phyloP scores from a whole-genome alignment of 2,329 filamentous ascomycete genomes.

The Neonectria coccinea region DNA sequence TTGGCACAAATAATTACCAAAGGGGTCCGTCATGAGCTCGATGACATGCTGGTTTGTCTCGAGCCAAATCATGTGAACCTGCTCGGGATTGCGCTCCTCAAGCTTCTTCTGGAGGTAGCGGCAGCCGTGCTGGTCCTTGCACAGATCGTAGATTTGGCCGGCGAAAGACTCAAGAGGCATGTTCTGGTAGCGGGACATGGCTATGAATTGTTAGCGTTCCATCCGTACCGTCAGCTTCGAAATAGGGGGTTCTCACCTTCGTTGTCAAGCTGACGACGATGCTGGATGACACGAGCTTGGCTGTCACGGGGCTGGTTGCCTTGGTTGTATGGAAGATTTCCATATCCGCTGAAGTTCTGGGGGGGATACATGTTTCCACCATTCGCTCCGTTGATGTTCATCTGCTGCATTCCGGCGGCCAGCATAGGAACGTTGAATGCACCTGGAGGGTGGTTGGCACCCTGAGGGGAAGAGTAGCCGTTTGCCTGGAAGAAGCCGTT shows the following conservation, averaged over 20 bases:
- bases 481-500: slow-evolving; percentile 50
- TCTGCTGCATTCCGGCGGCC: slow-evolving; percentile 74
- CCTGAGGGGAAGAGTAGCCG: slow-evolving; percentile 47
- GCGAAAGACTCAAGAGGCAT: slow-evolving; percentile 82
- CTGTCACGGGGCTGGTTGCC: slow-evolving; percentile 74
- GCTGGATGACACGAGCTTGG: slow-evolving; percentile 80
- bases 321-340: slow-evolving; percentile 61
- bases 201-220: slow-evolving; percentile 55
- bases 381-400: slow-evolving; percentile 65
- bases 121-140: slow-evolving; percentile 98
- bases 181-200: slow-evolving; percentile 85
- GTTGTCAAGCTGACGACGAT: slow-evolving; percentile 78
- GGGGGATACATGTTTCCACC: slow-evolving; percentile 62
- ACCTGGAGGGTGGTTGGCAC: slow-evolving; percentile 42
- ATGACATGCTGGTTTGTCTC: slow-evolving; percentile 95
- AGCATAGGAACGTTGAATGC: slow-evolving; percentile 62
- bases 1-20: slow-evolving; percentile 99
- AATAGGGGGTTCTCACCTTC: slow-evolving; percentile 64
- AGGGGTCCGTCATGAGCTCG: slow-evolving; percentile 98
- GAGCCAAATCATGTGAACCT: slow-evolving; percentile 92
- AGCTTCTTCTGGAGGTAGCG: slow-evolving; percentile 97
- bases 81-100: slow-evolving; percentile 85
- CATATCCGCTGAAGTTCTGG: slow-evolving; percentile 70
- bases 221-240: neutral
- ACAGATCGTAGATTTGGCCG: slow-evolving; percentile 88